Conservation (phyloP, 371 early-diverging fungal species). For the Lichtheimia ramosa region DNA sequence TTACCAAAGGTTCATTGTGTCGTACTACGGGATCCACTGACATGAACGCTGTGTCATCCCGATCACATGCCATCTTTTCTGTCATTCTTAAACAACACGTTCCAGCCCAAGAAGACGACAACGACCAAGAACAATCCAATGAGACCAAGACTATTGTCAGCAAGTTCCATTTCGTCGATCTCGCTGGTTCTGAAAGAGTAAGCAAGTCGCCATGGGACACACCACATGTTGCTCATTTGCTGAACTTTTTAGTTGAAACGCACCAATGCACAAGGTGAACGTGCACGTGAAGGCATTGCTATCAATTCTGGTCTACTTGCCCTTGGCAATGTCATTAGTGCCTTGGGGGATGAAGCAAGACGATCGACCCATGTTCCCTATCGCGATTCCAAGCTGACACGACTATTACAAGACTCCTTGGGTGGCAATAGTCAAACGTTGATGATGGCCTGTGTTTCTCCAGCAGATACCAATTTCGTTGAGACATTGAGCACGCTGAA, state of each 20-base stretch:
- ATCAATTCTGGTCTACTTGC: conserved; percentile 97
- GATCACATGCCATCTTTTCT: conserved; percentile 98
- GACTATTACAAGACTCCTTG: conserved; percentile 85
- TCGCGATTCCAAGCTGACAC: conserved; percentile 95
- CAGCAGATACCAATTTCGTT: conserved; percentile 72
- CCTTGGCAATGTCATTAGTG: conserved; percentile 98
- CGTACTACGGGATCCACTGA: conserved; percentile 96
- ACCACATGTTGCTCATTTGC: background rate
- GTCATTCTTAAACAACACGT: conserved; percentile 67
- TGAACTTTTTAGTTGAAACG: conserved; percentile 66
- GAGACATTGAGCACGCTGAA: conserved; percentile 92
- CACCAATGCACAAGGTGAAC: conserved; percentile 74
- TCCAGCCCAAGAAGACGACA: conserved; percentile 13
- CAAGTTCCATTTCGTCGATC: conserved; percentile 95
- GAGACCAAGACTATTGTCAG: conserved; percentile 44
- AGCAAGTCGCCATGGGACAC: background rate
- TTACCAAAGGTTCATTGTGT: conserved; percentile 79
- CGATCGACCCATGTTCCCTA: conserved; percentile 83
- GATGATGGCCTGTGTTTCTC: conserved; percentile 91
- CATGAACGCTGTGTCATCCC: conserved; percentile 95
- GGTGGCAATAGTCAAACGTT: conserved; percentile 91
- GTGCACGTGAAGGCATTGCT: conserved; percentile 95
- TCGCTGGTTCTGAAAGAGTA: conserved; percentile 79
- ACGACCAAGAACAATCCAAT: background rate
- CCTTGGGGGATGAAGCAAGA: conserved; percentile 85